A percentile compares a stretch with the other conserved stretches of the same genome.
These are phyloP conservation scores for Entomortierella beljakovae DNA, from an alignment of 192 early-diverging fungal genomes.

Conservation along the genomic window DNA sequence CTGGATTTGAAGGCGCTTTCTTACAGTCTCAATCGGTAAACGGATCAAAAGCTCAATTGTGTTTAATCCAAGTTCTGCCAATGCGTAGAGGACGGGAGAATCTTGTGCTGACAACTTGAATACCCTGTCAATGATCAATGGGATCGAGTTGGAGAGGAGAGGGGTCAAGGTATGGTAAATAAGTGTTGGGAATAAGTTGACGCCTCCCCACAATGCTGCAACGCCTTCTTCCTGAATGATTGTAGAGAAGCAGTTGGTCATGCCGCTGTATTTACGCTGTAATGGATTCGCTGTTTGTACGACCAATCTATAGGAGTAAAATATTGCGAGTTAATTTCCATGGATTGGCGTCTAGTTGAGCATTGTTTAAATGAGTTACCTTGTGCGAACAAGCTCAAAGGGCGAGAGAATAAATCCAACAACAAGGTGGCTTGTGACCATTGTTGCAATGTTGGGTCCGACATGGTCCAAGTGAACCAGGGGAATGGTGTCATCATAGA, in stretches of 20 bases:
- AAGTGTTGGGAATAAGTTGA: constrained; percentile 83
- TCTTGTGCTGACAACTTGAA: constrained; percentile 74
- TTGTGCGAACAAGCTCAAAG: constrained; percentile 90
- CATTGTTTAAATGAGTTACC: constrained; percentile 57
- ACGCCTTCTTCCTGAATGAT: constrained; percentile 84
- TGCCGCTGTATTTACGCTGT: constrained; percentile 87
- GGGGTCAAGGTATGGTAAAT: constrained; percentile 84
- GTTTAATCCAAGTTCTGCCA: constrained; percentile 75
- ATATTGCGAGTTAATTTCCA: neutral
- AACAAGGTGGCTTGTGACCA: constrained; percentile 79
- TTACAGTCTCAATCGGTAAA: constrained; percentile 88
- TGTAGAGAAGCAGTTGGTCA: constrained; percentile 79
- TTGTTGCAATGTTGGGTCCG: constrained; percentile 76
- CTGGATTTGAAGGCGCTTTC: constrained; percentile 89
- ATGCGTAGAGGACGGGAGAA: constrained; percentile 72
- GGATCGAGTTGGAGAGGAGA: constrained; percentile 74
- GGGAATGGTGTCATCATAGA: constrained; percentile 90
- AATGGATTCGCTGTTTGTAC: constrained; percentile 86
- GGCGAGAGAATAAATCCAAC: constrained; percentile 89
- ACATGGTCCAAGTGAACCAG: constrained; percentile 73
- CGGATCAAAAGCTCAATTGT: constrained; percentile 81
- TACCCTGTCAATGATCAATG: constrained; percentile 75
- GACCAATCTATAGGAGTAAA: constrained; percentile 72
- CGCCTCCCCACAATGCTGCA: constrained; percentile 72
- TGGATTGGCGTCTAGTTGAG: neutral